Base-by-base conservation (phyloP, 1,139 yeast species). In the Cylindricascospora bacillispora region DNA sequence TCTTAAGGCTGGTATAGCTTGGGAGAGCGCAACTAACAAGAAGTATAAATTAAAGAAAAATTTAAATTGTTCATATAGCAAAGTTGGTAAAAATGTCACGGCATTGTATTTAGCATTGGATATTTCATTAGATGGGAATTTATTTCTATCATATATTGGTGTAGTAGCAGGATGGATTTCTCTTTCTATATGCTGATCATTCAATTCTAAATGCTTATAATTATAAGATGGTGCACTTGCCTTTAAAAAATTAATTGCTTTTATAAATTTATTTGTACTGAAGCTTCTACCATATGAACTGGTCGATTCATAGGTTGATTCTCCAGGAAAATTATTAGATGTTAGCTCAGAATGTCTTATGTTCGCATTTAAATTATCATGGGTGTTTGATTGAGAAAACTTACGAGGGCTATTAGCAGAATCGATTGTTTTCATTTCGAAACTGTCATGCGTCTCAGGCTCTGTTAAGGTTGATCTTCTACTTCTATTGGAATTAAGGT, bases 61-160 rank as follows among this genome's bases (percentile, higher is more conserved):
- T 58, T 85, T 85, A 71, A 92, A 92, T 60, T 92, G 99, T 53
- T 89, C 95, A 54, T 80, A 92, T 25, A 92, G 64, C 33, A 89
- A 75, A 25, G 83, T 65, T 4, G 99, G 99, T 9, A 92, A 60
- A 48, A 92, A 92, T 2, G 95, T 75, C 25, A 83, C 55, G 3
- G 92, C 83, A 46, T 83, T 81, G 57, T 92, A 92, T 56, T 86
- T 89, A 17, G 98, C 97, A 54, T 92, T 92, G 27, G 94, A 82
- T 7, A 92, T 70, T 13, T 92, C 82, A 51, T 89, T 89, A 11
- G 85, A 60, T 2, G 93, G 77, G 48, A 64, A 80, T 27, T 43
- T 50, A 30, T 50, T 44, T 31, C 44, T 47, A 26, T 51, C 57
- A 29, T 49, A 49, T 10, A 49, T 37, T 4, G 54, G 56, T 1